phyloP scores from a whole-genome alignment of 495 filamentous ascomycete species.

The Hypoxylon rickii region DNA sequence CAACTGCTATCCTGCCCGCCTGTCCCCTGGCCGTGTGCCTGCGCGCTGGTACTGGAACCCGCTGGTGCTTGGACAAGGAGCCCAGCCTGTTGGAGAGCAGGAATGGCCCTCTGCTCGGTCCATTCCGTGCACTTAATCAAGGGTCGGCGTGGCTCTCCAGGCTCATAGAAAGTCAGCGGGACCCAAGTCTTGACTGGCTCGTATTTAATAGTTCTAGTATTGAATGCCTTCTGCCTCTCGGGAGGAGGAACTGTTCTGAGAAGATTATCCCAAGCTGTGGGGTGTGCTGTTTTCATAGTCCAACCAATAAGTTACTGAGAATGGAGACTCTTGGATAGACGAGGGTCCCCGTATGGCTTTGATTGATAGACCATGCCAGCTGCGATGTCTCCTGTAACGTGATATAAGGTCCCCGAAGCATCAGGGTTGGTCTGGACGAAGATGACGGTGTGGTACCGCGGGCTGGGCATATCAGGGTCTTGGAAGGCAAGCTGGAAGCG shows the following conservation, averaged over 20 bases:
- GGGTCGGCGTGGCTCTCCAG: conserved; percentile 25
- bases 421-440: conserved; percentile 37
- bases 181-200: conserved; percentile 33
- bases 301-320: conserved; percentile 30
- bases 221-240: conserved; percentile 33
- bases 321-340: conserved; percentile 26
- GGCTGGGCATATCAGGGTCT: conserved; percentile 32
- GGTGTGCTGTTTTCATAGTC: not conserved
- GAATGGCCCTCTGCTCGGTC: not conserved
- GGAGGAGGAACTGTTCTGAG: conserved; percentile 2
- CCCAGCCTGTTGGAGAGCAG: not conserved
- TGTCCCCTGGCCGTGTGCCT: not conserved
- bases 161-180: conserved; percentile 31
- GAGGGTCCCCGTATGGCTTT: conserved; percentile 3
- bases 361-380: conserved; percentile 37
- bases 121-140: conserved; percentile 1
- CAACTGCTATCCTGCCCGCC: not conserved
- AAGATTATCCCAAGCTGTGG: not conserved
- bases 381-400: conserved; percentile 42
- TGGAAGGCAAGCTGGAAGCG: not conserved
- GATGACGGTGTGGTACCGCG: conserved; percentile 37
- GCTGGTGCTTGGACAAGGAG: not conserved
- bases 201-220: conserved; percentile 28
- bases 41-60: not conserved
- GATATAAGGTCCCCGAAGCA: conserved; percentile 31